Base-by-base conservation (phyloP, 345 rosid genomes). In the Clausena lansium region DNA sequence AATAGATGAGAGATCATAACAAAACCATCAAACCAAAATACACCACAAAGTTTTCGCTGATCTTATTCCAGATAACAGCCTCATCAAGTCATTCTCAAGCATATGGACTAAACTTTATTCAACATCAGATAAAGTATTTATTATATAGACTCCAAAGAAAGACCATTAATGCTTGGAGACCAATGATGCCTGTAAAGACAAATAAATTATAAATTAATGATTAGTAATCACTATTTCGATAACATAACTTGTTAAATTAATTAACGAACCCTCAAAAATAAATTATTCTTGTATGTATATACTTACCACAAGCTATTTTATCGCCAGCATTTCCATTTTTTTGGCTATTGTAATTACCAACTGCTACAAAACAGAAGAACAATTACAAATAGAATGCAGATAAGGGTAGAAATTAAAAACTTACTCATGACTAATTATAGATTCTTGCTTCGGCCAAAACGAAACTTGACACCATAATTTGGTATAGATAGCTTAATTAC, bases 251-350 rank as follows among this genome's bases (percentile, higher is more conserved):
- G 32, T 30, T 1, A 25, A 33, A 30, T 30, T 30, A 30, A 30
- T 30, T 30, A 30, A 30, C 32, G 32, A 30, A 30, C 32, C 32
- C 32, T 13, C 17, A 62, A 62, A 28, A n/a, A n/a, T 20, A 5
- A 28, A 22, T 2, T 14, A 15, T 30, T 30, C 32, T 30, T 30
- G 32, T 30, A 19, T 2, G 36, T 4, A 25, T 28, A 62, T 28
- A 62, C 66, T 62, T 62, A 62, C 66, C 66, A 8, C 66, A 62
- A 2, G 96, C 90, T 71, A 91, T 84, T 82, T 97, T 87, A 2
- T 94, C 91, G 70, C 98, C 98, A 9, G 98, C 98, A 72, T 95
- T 95, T 47, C 99, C 98, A 10, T 98, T 94, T 41, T 93, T 85
- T 84, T 89, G 90, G 86, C 97, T 94, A 79, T 92, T 95, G 70